These are phyloP conservation scores for Geranium incanum DNA, from an alignment of 441 rosid species.

Conservation along the genomic window DNA sequence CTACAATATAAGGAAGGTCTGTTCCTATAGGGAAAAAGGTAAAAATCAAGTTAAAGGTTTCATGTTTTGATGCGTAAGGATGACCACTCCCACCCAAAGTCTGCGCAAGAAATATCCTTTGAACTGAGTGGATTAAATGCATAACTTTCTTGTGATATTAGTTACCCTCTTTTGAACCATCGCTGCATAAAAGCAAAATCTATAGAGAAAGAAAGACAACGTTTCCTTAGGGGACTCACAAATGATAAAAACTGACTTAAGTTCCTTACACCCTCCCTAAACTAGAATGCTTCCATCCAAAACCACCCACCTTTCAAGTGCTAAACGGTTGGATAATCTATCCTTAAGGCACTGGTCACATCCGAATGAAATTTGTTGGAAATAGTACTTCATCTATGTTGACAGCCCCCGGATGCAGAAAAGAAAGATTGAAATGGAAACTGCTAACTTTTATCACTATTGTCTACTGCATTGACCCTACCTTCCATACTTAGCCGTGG, in stretches of 20 bases:
- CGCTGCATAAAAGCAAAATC: constrained; percentile 6
- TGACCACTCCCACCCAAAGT: background rate
- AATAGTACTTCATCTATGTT: background rate
- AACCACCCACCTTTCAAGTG: background rate
- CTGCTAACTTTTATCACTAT: background rate
- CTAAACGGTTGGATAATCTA: background rate
- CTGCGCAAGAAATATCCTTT: background rate
- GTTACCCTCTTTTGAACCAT: background rate
- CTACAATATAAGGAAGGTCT: background rate
- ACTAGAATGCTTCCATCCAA: background rate
- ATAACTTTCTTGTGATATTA: background rate
- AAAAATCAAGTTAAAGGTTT: too few species aligned
- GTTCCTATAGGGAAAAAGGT: too few species aligned
- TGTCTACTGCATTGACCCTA: background rate
- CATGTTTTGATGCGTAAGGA: too few species aligned
- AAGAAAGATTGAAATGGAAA: background rate
- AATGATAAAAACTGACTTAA: background rate
- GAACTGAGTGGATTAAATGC: background rate
- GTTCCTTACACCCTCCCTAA: background rate
- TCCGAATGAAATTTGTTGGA: background rate
- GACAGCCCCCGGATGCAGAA: background rate
- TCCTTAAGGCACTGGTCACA: background rate
- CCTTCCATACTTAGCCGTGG: background rate
- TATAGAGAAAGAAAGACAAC: background rate
- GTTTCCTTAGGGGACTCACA: background rate